Evolutionary conservation across 495 filamentous ascomycete genomes (phyloP), one percentile per base, ranked within the genome.

Genomic region (Hypoxylon subgilvum): DNA sequence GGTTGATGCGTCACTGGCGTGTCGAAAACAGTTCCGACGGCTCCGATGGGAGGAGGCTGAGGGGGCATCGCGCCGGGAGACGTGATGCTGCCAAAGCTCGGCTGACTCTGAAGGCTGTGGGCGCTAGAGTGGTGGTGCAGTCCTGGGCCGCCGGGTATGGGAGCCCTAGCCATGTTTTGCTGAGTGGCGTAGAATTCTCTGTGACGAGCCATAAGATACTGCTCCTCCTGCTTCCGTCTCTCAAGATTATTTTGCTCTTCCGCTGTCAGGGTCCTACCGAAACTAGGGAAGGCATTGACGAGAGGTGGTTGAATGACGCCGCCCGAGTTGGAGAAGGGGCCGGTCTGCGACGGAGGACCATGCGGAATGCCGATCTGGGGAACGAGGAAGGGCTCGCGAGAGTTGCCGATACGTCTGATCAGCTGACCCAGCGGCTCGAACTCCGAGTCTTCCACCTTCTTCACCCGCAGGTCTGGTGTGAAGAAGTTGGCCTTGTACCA

Each of bases 401-500:
- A 97, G 74, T 98, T 98, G 3, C 94, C 94, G 65, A 98, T 98
- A 32, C 92, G 89, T 23, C 94, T 83, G 57, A 98, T 96, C 18
- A 98, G 80, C 69, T 96, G 90, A 6, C 93, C 94, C n/a, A 98
- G 75, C 16, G 92, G 95, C 73, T 98, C 95, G 54, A 96, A 98
- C 32, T 98, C 92, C 0, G 79, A 74, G 61, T 97, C 94, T 72
- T 98, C 94, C 3, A 89, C 74, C 64, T 96, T 95, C 76, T 93
- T 96, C 46, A 98, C 93, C 39, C 92, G 85, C 22, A 98, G 80
- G 54, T 98, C 93, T 0, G 91, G 84, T 7, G 91, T 94, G 74
- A 98, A 98, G 77, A 97, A 98, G 36, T 92, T 91, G 39, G 91
- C 95, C 73, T 97, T 96, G 75, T 96, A 98, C 94, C 94, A 98